Conservation (phyloP, 2,329 filamentous ascomycete genomes). For the Bipolaris zeicola region DNA sequence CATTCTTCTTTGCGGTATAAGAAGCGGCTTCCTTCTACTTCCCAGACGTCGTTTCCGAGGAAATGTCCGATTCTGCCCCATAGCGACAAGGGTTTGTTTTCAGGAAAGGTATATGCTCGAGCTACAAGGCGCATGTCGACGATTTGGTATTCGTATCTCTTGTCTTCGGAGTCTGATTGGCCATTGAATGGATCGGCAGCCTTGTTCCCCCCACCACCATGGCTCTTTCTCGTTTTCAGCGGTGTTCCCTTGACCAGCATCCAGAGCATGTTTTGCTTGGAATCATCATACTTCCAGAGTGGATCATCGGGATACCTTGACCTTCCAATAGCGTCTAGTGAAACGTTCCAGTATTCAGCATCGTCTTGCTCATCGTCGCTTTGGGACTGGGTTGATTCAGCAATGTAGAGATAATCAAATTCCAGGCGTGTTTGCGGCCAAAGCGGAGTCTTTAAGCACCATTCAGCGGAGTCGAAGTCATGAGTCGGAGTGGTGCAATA, state of each 20-base stretch:
- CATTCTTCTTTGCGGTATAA: slow-evolving; percentile 38
- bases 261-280: slow-evolving; percentile 34
- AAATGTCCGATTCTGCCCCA: slow-evolving; percentile 31
- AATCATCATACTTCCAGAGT: slow-evolving; percentile 27
- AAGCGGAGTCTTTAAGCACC: slow-evolving; percentile 27
- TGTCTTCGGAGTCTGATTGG: slow-evolving; percentile 18
- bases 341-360: slow-evolving; percentile 35
- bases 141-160: slow-evolving; percentile 33
- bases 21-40: slow-evolving; percentile 29
- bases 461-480: slow-evolving; percentile 13
- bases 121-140: slow-evolving; percentile 29
- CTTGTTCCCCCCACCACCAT: slow-evolving; percentile 9
- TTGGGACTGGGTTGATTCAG: slow-evolving; percentile 17
- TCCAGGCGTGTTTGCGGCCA: slow-evolving; percentile 2
- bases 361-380: slow-evolving; percentile 14
- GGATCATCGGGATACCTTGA: slow-evolving; percentile 13
- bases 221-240: slow-evolving; percentile 9
- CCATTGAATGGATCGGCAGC: slow-evolving; percentile 28
- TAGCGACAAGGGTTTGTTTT: slow-evolving; percentile 12
- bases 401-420: slow-evolving; percentile 34
- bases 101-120: slow-evolving; percentile 30
- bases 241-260: slow-evolving; percentile 33
- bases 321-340: slow-evolving; percentile 38
- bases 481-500: slow-evolving; percentile 13
- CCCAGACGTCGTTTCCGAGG: slow-evolving; percentile 37